These are phyloP conservation scores for Fraxinus xanthoxyloides DNA, from an alignment of 305 asterid species.

Conservation along the genomic window DNA sequence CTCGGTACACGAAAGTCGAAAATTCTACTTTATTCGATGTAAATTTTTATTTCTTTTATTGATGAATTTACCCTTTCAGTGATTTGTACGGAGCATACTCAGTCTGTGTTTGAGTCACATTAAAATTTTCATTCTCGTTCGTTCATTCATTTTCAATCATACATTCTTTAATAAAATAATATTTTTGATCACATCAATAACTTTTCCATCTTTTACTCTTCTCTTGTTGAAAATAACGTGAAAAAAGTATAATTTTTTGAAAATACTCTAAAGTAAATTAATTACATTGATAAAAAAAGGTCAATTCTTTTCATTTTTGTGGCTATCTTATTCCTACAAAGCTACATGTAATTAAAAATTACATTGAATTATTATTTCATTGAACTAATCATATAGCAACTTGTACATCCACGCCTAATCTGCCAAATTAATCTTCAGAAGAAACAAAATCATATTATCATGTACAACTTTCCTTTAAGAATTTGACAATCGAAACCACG, in stretches of 20 bases:
- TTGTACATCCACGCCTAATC: background rate
- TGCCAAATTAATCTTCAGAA: constrained; percentile 24
- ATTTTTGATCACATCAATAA: too few relatives aligned
- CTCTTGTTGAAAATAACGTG: background rate
- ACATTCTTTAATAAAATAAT: too few relatives aligned
- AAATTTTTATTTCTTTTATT: too few relatives aligned
- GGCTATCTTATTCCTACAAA: background rate
- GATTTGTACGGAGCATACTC: too few relatives aligned
- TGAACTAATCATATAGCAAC: constrained; percentile 16
- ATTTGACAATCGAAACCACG: background rate
- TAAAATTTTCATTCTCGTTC: too few relatives aligned
- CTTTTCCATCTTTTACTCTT: too few relatives aligned
- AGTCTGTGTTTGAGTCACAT: too few relatives aligned
- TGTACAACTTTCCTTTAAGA: background rate
- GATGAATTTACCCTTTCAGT: too few relatives aligned
- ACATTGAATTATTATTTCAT: background rate
- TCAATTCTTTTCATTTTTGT: background rate
- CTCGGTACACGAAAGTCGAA: background rate
- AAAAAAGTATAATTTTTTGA: background rate
- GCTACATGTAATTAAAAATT: background rate
- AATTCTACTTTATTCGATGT: background rate
- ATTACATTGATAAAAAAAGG: background rate
- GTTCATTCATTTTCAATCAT: too few relatives aligned
- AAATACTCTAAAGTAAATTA: background rate
- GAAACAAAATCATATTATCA: background rate